A percentile compares a stretch with the other conserved stretches of the same genome.
Evolutionary conservation across 2,329 filamentous ascomycete species (phyloP).

Genomic region (Aspergillus proliferans): DNA sequence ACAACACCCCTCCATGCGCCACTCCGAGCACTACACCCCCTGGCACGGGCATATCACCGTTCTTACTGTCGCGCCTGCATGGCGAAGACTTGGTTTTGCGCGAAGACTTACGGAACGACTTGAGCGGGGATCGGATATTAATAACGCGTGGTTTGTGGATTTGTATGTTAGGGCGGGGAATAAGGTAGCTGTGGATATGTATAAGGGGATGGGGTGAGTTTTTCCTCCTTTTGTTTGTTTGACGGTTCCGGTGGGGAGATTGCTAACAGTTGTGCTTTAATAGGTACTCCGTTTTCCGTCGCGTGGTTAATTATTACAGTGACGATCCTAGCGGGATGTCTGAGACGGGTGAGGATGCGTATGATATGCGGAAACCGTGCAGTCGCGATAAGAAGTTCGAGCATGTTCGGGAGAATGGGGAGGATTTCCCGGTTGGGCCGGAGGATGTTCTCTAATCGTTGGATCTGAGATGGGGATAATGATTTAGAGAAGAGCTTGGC

Average conservation of each 20-base stretch:
- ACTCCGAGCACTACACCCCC: conserved; percentile 88
- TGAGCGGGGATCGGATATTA: conserved; percentile 73
- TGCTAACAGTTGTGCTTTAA: not conserved
- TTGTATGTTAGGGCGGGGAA: conserved; percentile 89
- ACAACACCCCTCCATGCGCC: conserved; percentile 66
- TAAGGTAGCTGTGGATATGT: conserved; percentile 77
- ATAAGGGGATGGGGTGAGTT: conserved; percentile 73
- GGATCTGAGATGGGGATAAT: not conserved
- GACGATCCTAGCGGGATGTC: conserved; percentile 65
- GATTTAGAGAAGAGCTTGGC: no score
- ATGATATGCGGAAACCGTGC: conserved; percentile 92
- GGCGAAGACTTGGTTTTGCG: conserved; percentile 79
- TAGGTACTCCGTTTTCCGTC: conserved; percentile 73
- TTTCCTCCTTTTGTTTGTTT: not conserved
- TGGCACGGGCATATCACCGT: conserved; percentile 99
- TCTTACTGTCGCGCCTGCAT: conserved; percentile 81
- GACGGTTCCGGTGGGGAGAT: not conserved
- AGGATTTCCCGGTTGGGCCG: conserved; percentile 69
- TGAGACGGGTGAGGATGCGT: conserved; percentile 69
- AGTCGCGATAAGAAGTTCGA: conserved; percentile 69
- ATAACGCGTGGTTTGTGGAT: conserved; percentile 91
- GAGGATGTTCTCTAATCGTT: conserved; percentile 63
- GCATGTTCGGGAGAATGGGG: conserved; percentile 75
- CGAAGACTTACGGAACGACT: conserved; percentile 74
- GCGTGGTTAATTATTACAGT: conserved; percentile 87